Base-by-base conservation (phyloP, 768 basidiomycete genomes). In the Clathrus columnatus region DNA sequence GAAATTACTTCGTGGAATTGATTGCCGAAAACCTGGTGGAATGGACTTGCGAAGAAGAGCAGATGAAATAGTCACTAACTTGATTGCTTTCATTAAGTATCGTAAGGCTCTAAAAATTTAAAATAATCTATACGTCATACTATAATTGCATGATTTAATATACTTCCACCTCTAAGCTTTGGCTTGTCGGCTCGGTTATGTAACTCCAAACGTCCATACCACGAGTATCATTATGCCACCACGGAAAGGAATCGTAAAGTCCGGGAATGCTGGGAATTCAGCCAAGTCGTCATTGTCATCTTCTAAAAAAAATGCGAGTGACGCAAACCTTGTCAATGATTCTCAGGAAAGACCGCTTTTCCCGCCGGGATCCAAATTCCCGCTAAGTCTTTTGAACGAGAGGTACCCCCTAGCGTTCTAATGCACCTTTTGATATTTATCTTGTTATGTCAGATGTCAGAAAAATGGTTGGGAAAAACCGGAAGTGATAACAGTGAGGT, bases 381-480 rank as follows among this genome's bases (percentile, higher is more conserved):
- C 93, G 1, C 64, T 91, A 43, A 83, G 77, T 61, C 67, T 94
- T 28, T 75, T 96, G 10, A 76, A 87, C 50, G 93, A 96, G 73
- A 84, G 87, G 81, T 85, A 54, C 18, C 4, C 48, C 30, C 24
- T 16, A 51, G 21, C 8, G 17, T n/a, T 20, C 24, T 20, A 18
- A 20, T 18, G 17, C 16, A 29, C 14, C 17, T 5, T 7, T 3
- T 4, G 21, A 17, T 30, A 29, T 20, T 30, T 26, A 14, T 2
- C 28, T 16, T 17, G 2, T 20, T 10, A 27, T 20, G 30, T 16
- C 51, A 89, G 87, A 68, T 94, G 91, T 64, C 89, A 91, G 65
- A 93, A 94, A 68, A 76, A 79, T 50, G 91, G 87, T 2, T 95
- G 91, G 91, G 89, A 92, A 56, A 84, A 85, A 59, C 86, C 93